Conservation (phyloP, 208 protist species). For the Polymyxa betae region DNA sequence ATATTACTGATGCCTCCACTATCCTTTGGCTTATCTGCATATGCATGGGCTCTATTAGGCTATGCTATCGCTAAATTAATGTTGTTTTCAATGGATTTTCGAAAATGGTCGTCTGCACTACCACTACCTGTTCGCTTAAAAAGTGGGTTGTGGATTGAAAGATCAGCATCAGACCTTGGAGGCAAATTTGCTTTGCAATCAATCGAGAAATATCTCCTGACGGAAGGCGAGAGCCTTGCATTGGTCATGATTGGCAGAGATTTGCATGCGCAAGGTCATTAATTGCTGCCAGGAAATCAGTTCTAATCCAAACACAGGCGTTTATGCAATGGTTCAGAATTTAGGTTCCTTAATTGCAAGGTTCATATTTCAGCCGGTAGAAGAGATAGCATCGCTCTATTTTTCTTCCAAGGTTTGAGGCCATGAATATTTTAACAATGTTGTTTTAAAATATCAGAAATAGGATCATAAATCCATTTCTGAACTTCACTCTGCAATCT, state of each 20-base stretch:
- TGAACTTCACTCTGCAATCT: background rate
- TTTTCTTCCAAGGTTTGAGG: background rate
- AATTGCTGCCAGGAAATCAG: background rate
- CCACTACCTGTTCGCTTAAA: background rate
- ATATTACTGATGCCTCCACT: background rate
- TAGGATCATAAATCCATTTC: background rate
- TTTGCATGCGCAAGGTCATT: conserved; percentile 15
- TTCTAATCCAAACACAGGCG: background rate
- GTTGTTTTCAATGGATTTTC: background rate
- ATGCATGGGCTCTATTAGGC: background rate
- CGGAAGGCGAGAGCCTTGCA: background rate
- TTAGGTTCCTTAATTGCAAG: conserved; percentile 37
- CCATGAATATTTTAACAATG: background rate
- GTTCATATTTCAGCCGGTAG: conserved; percentile 30
- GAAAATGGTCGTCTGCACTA: background rate
- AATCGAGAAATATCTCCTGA: conserved; percentile 39
- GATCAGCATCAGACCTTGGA: background rate
- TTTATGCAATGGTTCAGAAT: conserved; percentile 37
- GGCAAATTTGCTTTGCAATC: conserved; percentile 26
- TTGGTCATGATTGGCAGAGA: background rate
- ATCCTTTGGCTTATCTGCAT: background rate
- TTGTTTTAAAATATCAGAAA: background rate
- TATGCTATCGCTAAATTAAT: background rate
- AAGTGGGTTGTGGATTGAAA: background rate
- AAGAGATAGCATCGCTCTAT: conserved; percentile 36